A percentile compares a stretch with the other conserved stretches of the same genome.
Conservation (phyloP, 2,329 filamentous ascomycete genomes). For the Scedosporium aurantiacum region DNA sequence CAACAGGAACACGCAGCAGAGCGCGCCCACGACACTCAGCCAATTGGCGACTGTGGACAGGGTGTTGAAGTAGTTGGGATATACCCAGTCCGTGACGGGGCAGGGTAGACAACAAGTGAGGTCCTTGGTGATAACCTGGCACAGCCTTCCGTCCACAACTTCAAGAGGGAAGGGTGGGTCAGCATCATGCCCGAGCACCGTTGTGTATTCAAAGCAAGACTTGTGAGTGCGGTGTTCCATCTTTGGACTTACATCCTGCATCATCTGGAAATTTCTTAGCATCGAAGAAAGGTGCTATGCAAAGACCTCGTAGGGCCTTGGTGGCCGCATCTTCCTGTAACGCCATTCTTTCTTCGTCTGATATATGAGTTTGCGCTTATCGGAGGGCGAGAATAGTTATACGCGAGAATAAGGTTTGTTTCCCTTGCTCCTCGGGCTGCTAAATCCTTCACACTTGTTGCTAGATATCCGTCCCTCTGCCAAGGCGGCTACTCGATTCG, state of each 20-base stretch:
- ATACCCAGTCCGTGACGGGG: slow-evolving; percentile 69
- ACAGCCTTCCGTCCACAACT: slow-evolving; percentile 49
- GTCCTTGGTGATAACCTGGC: slow-evolving; percentile 34
- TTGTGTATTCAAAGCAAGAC: not conserved
- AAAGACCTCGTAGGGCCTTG: slow-evolving; percentile 7
- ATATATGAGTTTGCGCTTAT: not conserved
- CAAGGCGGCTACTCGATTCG: too few species aligned
- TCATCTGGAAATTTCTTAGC: slow-evolving; percentile 7
- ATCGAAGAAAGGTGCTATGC: slow-evolving; percentile 10
- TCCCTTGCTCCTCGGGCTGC: too few species aligned
- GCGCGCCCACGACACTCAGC: slow-evolving; percentile 64
- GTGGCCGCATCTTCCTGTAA: not conserved
- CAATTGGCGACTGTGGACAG: slow-evolving; percentile 64
- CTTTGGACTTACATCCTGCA: slow-evolving; percentile 10
- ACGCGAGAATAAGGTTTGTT: too few species aligned
- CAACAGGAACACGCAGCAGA: slow-evolving; percentile 65
- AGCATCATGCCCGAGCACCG: not conserved
- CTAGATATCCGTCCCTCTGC: too few species aligned
- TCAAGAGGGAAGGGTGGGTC: slow-evolving; percentile 17
- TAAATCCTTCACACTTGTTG: too few species aligned
- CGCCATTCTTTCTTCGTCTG: not conserved
- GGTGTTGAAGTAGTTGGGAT: slow-evolving; percentile 46
- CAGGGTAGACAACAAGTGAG: slow-evolving; percentile 80
- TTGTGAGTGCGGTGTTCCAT: slow-evolving; percentile 7
- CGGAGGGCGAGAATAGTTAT: not conserved